Percentiles rank a stretch among this genome's conserved stretches.
Evolutionary conservation across 208 protist species (phyloP).

Genomic region (Trypanosoma rangeli): DNA sequence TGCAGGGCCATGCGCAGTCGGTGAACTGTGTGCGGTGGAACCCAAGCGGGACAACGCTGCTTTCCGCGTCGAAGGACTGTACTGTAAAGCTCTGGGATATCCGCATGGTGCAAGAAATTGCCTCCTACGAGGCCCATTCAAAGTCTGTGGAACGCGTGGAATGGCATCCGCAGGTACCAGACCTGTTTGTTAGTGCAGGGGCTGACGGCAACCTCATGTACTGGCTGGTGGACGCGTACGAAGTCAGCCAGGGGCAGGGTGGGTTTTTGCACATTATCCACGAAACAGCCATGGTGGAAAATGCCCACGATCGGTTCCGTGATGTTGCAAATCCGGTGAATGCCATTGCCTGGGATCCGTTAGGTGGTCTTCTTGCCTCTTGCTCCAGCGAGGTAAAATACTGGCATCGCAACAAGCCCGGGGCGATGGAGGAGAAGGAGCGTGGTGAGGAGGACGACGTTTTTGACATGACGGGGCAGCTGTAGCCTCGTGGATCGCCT

Average conservation of each 20-base stretch:
- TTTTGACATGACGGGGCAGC: conserved; percentile 40
- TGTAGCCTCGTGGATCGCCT: background rate
- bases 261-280: conserved; percentile 58
- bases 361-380: conserved; percentile 80
- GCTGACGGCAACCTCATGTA: conserved; percentile 79
- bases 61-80: conserved; percentile 81
- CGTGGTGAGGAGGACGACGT: conserved; percentile 71
- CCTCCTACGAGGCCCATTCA: conserved; percentile 74
- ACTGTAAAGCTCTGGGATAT: conserved; percentile 86
- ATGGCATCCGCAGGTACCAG: conserved; percentile 76
- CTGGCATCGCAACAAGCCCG: conserved; percentile 86
- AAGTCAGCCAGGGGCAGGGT: conserved; percentile 52
- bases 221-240: conserved; percentile 81
- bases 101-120: conserved; percentile 77
- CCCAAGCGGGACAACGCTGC: conserved; percentile 68
- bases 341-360: conserved; percentile 75
- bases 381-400: conserved; percentile 84
- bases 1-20: conserved; percentile 81
- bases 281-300: conserved; percentile 67
- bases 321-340: conserved; percentile 80
- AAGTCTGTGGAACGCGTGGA: conserved; percentile 71
- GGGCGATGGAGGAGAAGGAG: conserved; percentile 83
- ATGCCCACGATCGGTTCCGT: conserved; percentile 77
- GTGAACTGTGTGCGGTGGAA: conserved; percentile 86
- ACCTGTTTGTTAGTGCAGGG: conserved; percentile 78